A percentile compares a stretch with the other conserved stretches of the same genome.
Evolutionary conservation across 257 asterid species (phyloP).

Genomic region (Jasminum sambac): DNA sequence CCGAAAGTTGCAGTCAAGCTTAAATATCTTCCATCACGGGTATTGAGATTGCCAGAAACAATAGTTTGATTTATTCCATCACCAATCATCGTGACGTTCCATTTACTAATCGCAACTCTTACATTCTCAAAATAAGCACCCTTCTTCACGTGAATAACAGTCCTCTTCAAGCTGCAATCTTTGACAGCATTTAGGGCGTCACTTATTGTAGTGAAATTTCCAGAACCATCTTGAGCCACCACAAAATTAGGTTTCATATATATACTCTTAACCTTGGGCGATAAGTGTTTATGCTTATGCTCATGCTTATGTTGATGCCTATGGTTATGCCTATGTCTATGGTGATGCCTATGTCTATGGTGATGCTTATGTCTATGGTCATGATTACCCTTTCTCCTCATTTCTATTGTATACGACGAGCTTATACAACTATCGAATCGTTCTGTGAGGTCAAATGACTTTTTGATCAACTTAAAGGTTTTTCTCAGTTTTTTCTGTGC

Average conservation of each 20-base stretch:
- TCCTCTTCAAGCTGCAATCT: conserved; percentile 16
- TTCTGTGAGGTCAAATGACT: conserved; percentile 20
- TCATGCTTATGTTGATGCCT: no score
- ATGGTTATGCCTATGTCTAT: no score
- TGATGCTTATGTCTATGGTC: no score
- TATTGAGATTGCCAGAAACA: conserved; percentile 27
- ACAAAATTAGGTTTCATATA: conserved; percentile 18
- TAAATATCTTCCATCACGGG: conserved; percentile 4
- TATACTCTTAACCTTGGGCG: no score
- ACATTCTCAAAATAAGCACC: conserved; percentile 35
- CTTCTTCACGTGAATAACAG: conserved; percentile 30
- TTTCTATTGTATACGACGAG: no score
- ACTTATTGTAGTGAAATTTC: conserved; percentile 27
- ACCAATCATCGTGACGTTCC: conserved; percentile 35
- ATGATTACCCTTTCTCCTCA: no score
- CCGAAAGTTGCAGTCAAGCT: conserved; percentile 29
- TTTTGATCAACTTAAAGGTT: neutral
- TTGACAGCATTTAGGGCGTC: conserved; percentile 34
- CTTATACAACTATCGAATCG: neutral
- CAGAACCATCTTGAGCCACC: conserved; percentile 43
- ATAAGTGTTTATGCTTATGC: no score
- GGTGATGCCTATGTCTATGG: no score
- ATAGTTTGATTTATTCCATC: conserved; percentile 33
- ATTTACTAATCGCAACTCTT: conserved; percentile 7
- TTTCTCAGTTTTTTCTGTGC: conserved; percentile 11